Evolutionary conservation across 225 moss, liverwort and hornwort genomes (phyloP).

Genomic region (Pseudisothecium myosuroides): DNA sequence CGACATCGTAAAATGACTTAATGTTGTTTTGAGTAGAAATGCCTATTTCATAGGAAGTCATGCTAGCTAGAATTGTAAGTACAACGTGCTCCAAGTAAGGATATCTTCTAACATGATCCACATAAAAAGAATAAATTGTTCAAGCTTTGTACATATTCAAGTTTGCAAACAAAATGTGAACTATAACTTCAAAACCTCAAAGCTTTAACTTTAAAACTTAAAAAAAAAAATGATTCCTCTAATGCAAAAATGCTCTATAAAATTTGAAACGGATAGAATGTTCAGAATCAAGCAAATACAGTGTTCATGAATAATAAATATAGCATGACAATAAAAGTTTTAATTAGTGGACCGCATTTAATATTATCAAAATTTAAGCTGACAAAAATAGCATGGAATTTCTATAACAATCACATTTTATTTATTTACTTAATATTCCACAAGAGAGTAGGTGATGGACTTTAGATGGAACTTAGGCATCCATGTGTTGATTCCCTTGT

Average conservation of each 20-base stretch:
- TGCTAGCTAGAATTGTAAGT: not conserved
- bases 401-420: no score
- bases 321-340: no score
- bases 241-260: not conserved
- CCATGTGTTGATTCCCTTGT: no score
- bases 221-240: not conserved
- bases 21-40: not conserved
- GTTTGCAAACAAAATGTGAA: not conserved
- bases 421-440: no score
- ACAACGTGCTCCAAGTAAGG: not conserved
- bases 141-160: not conserved
- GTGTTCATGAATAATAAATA: no score
- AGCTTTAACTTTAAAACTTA: not conserved
- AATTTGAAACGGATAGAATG: no score
- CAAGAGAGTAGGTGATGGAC: no score
- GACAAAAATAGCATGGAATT: no score
- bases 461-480: no score
- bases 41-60: not conserved
- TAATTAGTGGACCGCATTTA: accelerated
- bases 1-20: not conserved
- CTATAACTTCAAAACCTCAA: not conserved
- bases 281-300: no score
- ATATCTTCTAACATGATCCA: not conserved
- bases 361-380: no score
- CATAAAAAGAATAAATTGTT: not conserved